These are phyloP conservation scores for Tothia fuscella DNA, from an alignment of 2,329 filamentous ascomycete genomes.

Conservation along the genomic window DNA sequence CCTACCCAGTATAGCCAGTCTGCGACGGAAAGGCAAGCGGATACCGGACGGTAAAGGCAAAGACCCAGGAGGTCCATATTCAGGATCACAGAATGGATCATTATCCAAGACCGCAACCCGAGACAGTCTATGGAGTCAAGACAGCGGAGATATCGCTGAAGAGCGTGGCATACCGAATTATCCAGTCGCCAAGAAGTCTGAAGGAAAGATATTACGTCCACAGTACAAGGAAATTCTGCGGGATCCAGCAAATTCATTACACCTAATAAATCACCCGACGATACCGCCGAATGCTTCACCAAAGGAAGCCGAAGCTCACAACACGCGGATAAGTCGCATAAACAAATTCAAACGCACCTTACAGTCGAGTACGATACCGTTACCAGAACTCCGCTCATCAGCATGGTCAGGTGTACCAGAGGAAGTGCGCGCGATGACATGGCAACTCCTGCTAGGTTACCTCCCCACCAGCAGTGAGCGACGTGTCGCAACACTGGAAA, in stretches of 20 bases:
- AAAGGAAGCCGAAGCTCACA: conserved; percentile 78
- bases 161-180: conserved; percentile 75
- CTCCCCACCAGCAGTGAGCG: conserved; percentile 93
- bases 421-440: conserved; percentile 97
- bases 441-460: conserved; percentile 91
- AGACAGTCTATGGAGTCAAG: conserved; percentile 44
- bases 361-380: conserved; percentile 78
- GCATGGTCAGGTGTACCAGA: conserved; percentile 93
- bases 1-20: conserved; percentile 80
- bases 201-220: conserved; percentile 89
- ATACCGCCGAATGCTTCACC: conserved; percentile 59
- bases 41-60: conserved; percentile 31
- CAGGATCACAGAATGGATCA: conserved; percentile 1
- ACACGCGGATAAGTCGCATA: conserved; percentile 79
- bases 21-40: conserved; percentile 58
- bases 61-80: conserved; percentile 27
- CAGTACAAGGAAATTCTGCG: conserved; percentile 92
- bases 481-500: conserved; percentile 75
- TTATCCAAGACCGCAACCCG: conserved; percentile 6
- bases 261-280: conserved; percentile 81
- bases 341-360: conserved; percentile 98
- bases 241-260: conserved; percentile 82
- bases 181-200: conserved; percentile 75
- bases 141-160: conserved; percentile 89
- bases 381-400: conserved; percentile 69